These are phyloP conservation scores for Drechmeria coniospora DNA, from an alignment of 2,329 filamentous ascomycete species.

Conservation along the genomic window DNA sequence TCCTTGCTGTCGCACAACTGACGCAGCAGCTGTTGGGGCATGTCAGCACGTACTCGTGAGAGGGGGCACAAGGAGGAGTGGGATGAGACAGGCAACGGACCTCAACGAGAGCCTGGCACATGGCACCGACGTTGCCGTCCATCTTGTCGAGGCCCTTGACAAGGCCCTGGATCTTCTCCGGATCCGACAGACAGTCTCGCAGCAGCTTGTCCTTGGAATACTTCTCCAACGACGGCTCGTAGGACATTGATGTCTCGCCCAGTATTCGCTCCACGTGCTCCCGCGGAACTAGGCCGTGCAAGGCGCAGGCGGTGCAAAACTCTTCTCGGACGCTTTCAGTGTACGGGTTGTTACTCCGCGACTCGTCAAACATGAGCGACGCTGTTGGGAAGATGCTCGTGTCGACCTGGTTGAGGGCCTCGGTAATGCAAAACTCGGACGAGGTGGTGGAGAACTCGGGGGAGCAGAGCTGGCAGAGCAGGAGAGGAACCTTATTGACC, in stretches of 20 bases:
- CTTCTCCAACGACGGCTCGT: slow-evolving; percentile 55
- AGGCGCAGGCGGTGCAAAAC: slow-evolving; percentile 79
- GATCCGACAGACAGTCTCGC: slow-evolving; percentile 60
- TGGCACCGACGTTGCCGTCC: slow-evolving; percentile 81
- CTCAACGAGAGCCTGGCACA: slow-evolving; percentile 63
- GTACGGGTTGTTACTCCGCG: slow-evolving; percentile 40
- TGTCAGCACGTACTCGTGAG: no score
- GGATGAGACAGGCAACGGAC: slow-evolving; percentile 21
- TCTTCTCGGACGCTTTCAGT: slow-evolving; percentile 48
- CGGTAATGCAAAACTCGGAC: slow-evolving; percentile 49
- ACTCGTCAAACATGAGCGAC: slow-evolving; percentile 43
- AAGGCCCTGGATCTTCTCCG: slow-evolving; percentile 58
- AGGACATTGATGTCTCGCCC: slow-evolving; percentile 71
- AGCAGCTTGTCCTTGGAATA: slow-evolving; percentile 68
- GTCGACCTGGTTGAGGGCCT: slow-evolving; percentile 68
- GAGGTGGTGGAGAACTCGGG: slow-evolving; percentile 64
- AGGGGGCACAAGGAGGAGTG: no score
- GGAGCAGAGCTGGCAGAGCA: slow-evolving; percentile 37
- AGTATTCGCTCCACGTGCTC: slow-evolving; percentile 64
- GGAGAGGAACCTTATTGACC: slow-evolving; percentile 47
- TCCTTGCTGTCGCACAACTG: slow-evolving; percentile 58
- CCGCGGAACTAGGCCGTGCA: slow-evolving; percentile 72
- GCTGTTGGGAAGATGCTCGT: slow-evolving; percentile 57
- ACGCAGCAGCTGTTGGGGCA: slow-evolving; percentile 40
- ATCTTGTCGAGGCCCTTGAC: slow-evolving; percentile 75